These are phyloP conservation scores for Fusarium sp. DNA, from an alignment of 2,329 filamentous ascomycete genomes.

Conservation along the genomic window DNA sequence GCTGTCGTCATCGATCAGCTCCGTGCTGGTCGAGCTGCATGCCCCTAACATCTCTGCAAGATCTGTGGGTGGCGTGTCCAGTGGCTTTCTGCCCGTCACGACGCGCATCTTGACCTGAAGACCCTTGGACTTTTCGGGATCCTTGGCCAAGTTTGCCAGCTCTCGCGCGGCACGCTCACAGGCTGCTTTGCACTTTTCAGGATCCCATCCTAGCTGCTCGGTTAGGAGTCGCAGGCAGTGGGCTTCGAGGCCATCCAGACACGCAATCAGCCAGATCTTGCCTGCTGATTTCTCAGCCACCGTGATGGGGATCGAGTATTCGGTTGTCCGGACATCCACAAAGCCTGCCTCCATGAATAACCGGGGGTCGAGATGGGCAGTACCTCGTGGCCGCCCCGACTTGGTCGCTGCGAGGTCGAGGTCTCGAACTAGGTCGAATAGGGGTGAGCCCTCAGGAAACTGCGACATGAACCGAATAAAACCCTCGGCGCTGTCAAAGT, in stretches of 20 bases:
- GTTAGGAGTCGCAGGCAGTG: slow-evolving; percentile 63
- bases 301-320: slow-evolving; percentile 62
- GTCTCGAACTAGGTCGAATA: slow-evolving; percentile 57
- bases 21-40: slow-evolving; percentile 33
- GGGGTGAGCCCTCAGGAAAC: slow-evolving; percentile 59
- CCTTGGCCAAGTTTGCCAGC: slow-evolving; percentile 61
- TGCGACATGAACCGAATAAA: slow-evolving; percentile 46
- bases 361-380: slow-evolving; percentile 59
- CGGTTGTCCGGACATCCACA: slow-evolving; percentile 61
- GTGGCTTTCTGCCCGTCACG: slow-evolving; percentile 64
- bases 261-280: slow-evolving; percentile 66
- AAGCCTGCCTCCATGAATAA: slow-evolving; percentile 63
- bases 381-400: slow-evolving; percentile 59
- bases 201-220: slow-evolving; percentile 64
- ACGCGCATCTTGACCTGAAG: slow-evolving; percentile 63
- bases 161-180: slow-evolving; percentile 63
- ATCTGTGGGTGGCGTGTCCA: slow-evolving; percentile 41
- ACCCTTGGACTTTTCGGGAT: slow-evolving; percentile 55
- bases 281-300: slow-evolving; percentile 59
- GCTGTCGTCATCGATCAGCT: slow-evolving; percentile 35
- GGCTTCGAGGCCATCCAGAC: slow-evolving; percentile 64
- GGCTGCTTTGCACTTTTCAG: slow-evolving; percentile 59
- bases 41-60: slow-evolving; percentile 30
- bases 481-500: slow-evolving; percentile 62
- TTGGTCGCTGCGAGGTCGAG: slow-evolving; percentile 57